Percentiles rank a stretch among this genome's conserved stretches.
Conservation (phyloP, 768 basidiomycete species). For the Trametes cubensis region DNA sequence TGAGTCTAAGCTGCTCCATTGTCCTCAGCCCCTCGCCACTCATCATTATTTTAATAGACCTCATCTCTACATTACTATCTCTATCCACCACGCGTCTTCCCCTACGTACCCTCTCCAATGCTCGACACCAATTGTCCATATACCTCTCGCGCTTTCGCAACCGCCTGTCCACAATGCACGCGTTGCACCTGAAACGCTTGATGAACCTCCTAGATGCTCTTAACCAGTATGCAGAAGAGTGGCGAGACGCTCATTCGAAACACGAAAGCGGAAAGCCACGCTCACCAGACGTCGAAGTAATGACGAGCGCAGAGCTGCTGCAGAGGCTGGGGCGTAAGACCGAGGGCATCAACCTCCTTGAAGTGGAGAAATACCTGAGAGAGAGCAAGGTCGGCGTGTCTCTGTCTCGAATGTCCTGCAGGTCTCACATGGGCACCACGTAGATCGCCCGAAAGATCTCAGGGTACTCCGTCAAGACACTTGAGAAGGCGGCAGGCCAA, state of each 20-base stretch:
- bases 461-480: constrained; percentile 62
- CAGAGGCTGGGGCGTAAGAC: constrained; percentile 66
- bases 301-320: constrained; percentile 69
- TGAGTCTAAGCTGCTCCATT: constrained; percentile 41
- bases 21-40: not conserved
- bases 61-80: constrained; percentile 88
- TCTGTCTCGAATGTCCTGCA: too few relatives aligned
- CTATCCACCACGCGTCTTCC: constrained; percentile 76
- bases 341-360: constrained; percentile 79
- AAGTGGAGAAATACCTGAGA: constrained; percentile 79
- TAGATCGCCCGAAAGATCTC: constrained; percentile 80
- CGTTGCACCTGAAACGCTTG: constrained; percentile 80
- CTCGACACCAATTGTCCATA: constrained; percentile 71
- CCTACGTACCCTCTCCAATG: constrained; percentile 54
- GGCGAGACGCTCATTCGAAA: constrained; percentile 43
- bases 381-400: constrained; percentile 71
- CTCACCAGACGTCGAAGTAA: constrained; percentile 50
- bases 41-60: constrained; percentile 49
- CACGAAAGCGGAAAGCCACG: constrained; percentile 27
- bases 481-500: constrained; percentile 33
- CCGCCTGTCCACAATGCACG: constrained; percentile 72
- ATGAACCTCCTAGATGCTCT: constrained; percentile 73
- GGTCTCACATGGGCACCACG: not conserved
- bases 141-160: constrained; percentile 81
- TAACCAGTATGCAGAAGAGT: constrained; percentile 57